Conservation (phyloP, 495 filamentous ascomycete genomes). For the Daldinia decipiens region DNA sequence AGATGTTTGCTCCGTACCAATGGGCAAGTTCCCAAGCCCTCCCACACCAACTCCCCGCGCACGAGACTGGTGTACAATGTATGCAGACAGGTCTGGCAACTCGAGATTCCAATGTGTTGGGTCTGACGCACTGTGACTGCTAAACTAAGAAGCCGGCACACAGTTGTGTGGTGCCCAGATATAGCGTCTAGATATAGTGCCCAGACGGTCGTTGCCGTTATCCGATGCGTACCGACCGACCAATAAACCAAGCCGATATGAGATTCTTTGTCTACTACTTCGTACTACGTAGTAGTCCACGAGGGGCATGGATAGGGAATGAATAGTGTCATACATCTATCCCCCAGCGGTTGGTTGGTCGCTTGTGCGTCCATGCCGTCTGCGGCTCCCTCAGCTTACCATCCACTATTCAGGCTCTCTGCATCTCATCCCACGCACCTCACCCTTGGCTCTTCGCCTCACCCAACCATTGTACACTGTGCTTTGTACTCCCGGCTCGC, state of each 20-base stretch:
- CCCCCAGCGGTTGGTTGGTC: constrained; percentile 30
- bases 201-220: constrained; percentile 41
- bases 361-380: constrained; percentile 25
- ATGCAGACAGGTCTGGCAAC: constrained; percentile 39
- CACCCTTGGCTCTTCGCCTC: constrained; percentile 43
- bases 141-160: constrained; percentile 35
- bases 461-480: constrained; percentile 41
- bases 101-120: constrained; percentile 42
- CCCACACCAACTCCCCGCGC: constrained; percentile 38
- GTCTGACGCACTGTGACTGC: constrained; percentile 51
- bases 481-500: constrained; percentile 31
- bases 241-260: constrained; percentile 37
- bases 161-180: constrained; percentile 6
- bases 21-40: constrained; percentile 25
- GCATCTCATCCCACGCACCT: constrained; percentile 42
- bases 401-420: constrained; percentile 45
- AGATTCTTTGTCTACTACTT: constrained; percentile 22
- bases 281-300: constrained; percentile 41
- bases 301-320: constrained; percentile 24
- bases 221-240: constrained; percentile 28
- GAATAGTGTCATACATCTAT: constrained; percentile 32
- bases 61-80: constrained; percentile 45
- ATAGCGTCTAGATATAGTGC: constrained; percentile 41
- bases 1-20: constrained; percentile 20
- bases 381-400: constrained; percentile 47